These are phyloP conservation scores for Penicillium sp. DNA, from an alignment of 2,329 filamentous ascomycete species.

Conservation along the genomic window DNA sequence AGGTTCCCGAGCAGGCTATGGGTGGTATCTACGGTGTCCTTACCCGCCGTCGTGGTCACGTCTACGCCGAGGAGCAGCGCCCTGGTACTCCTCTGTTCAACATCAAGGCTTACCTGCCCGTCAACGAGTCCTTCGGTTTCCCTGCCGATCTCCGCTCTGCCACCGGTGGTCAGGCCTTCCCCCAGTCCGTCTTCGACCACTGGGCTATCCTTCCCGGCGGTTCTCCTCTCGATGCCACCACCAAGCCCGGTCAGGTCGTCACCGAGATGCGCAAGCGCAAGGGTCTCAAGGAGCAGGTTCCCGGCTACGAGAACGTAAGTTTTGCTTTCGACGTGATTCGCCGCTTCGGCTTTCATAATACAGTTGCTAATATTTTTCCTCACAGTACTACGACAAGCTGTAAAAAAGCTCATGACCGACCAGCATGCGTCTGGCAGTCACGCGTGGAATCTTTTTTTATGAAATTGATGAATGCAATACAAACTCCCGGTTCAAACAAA, in stretches of 20 bases:
- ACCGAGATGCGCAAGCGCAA: slow-evolving; percentile 96
- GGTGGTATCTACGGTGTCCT: slow-evolving; percentile 99
- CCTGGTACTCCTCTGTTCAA: slow-evolving; percentile 99
- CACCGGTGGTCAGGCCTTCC: slow-evolving; percentile 98
- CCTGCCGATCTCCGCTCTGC: slow-evolving; percentile 91
- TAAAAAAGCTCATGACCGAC: slow-evolving; percentile 58
- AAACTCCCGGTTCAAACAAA: slow-evolving; percentile 33
- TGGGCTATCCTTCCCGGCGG: slow-evolving; percentile 97
- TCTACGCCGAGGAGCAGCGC: slow-evolving; percentile 98
- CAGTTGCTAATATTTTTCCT: slow-evolving; percentile 25
- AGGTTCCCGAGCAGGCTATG: slow-evolving; percentile 98
- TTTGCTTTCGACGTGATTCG: slow-evolving; percentile 2
- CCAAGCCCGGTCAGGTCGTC: slow-evolving; percentile 82
- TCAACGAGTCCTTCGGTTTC: slow-evolving; percentile 99
- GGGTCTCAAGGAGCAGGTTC: slow-evolving; percentile 96
- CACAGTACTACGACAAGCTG: slow-evolving; percentile 98
- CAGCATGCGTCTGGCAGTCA: slow-evolving; percentile 43
- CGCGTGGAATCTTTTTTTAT: slow-evolving; percentile 42
- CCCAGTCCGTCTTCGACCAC: slow-evolving; percentile 98
- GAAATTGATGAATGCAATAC: slow-evolving; percentile 48
- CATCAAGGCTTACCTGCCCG: slow-evolving; percentile 95
- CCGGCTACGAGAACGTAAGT: slow-evolving; percentile 94
- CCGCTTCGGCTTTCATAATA: background rate
- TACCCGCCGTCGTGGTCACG: slow-evolving; percentile 96
- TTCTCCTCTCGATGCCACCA: slow-evolving; percentile 78